These are phyloP conservation scores for Blastobotrys terrestris DNA, from an alignment of 805 yeast genomes.

Conservation along the genomic window DNA sequence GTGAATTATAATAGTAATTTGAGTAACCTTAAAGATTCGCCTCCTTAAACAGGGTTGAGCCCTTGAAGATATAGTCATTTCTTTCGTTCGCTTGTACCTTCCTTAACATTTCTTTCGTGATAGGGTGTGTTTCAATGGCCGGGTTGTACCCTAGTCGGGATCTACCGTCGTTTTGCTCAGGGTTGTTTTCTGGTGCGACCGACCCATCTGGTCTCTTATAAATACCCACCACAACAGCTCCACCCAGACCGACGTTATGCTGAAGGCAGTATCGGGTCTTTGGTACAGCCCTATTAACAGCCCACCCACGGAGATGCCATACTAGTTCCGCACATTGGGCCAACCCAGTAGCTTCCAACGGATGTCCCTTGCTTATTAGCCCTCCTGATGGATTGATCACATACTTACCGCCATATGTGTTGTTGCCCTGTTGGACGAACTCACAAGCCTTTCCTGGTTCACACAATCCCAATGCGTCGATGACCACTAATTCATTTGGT, in stretches of 20 bases:
- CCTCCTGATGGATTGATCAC: constrained; percentile 26
- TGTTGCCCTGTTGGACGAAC: constrained; percentile 19
- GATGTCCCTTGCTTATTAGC: constrained; percentile 24
- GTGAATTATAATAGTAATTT: too few species aligned
- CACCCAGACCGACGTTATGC: constrained; percentile 24
- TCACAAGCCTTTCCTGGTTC: constrained; percentile 22
- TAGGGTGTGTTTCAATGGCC: constrained; percentile 19
- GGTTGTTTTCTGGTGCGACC: constrained; percentile 14
- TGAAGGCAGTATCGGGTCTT: constrained; percentile 19
- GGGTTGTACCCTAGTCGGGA: constrained; percentile 23
- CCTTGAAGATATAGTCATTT: not conserved
- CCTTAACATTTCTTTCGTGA: constrained; percentile 10
- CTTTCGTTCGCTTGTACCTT: constrained; percentile 11
- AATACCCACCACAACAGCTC: constrained; percentile 21
- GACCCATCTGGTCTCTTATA: constrained; percentile 19
- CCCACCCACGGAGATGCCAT: constrained; percentile 26
- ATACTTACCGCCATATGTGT: constrained; percentile 23
- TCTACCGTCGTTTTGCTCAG: constrained; percentile 16
- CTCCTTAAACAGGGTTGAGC: not conserved
- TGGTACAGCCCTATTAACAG: constrained; percentile 21
- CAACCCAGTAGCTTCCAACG: constrained; percentile 25
- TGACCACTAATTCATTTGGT: constrained; percentile 22
- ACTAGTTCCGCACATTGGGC: constrained; percentile 24
- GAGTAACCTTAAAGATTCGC: not conserved
- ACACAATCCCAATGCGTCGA: constrained; percentile 22